Evolutionary conservation across 108 stramenopile genomes (phyloP), one percentile per base, ranked within the genome.

Genomic region (Nitzschia inconspicua): DNA sequence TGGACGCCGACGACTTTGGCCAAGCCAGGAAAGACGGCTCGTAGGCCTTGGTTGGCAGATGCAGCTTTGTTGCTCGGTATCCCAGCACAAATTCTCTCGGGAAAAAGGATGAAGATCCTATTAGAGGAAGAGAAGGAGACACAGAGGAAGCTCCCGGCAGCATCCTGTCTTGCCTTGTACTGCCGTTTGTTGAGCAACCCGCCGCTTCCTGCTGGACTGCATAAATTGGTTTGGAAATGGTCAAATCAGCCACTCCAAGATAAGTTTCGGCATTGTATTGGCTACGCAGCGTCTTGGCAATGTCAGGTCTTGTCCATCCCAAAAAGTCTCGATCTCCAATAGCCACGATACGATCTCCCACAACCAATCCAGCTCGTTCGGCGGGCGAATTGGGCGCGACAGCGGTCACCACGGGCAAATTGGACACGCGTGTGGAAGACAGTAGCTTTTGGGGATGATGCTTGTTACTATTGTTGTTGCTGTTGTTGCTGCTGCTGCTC

Each of bases 301-400:
- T 73, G 19, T 77, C 67, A 1, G 62, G 16, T 25, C 52, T 54
- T 11, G 64, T 70, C 54, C 70, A 68, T 9, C 82, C 85, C 31
- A 79, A 55, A 63, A 88, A 88, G 56, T 84, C 69, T 14, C 23
- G 16, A 3, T 71, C 32, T 10, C 84, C 86, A 16, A 91, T 73
- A 1, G 84, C 75, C 0, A 81, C 82, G n/a, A 91, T 84, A n/a
- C 84, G 76, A 74, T 91, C 90, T 4, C 90, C 90, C 6, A 91
- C 90, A 3, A 83, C 77, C 14, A 91, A 46, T 8, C 90, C 90
- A n/a, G 78, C 67, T 30, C 86, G 82, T 72, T 91, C 90, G 0
- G 90, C 90, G 7, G 83, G 81, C 19, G 75, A 79, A 63, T 91
- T 71, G n/a, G 90, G 85, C 20, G 69, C 73, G 11, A 91, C 71